phyloP scores from a whole-genome alignment of 257 asterid genomes.

The Solanum pennellii region DNA sequence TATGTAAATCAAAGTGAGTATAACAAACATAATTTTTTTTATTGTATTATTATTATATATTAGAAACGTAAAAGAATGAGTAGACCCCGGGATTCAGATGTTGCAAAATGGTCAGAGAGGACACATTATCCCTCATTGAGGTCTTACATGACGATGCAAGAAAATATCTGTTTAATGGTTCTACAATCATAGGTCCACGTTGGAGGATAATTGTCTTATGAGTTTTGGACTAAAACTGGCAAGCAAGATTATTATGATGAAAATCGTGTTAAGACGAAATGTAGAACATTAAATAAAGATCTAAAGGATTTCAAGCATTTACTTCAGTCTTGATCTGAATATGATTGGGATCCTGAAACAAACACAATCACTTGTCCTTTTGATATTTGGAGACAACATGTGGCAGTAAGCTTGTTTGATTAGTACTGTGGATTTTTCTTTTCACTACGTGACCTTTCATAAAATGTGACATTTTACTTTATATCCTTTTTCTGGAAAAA shows the following conservation, averaged over 20 bases:
- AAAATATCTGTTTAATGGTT: too few species aligned
- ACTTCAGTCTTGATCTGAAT: too few species aligned
- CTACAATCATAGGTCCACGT: too few species aligned
- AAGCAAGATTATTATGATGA: background rate
- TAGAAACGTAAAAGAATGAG: background rate
- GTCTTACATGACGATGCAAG: background rate
- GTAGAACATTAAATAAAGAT: too few species aligned
- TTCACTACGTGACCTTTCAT: too few species aligned
- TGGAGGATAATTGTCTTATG: background rate
- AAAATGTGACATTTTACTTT: too few species aligned
- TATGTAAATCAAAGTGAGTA: background rate
- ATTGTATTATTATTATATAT: too few species aligned
- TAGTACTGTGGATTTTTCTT: background rate
- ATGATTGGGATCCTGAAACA: background rate
- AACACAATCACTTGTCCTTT: background rate
- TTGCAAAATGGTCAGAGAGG: background rate
- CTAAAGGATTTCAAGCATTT: background rate
- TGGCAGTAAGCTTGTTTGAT: background rate
- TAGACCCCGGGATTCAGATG: background rate
- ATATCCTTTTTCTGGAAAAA: too few species aligned
- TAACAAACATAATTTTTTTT: too few species aligned
- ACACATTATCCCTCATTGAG: too few species aligned
- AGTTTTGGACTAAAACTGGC: too few species aligned
- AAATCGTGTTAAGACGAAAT: background rate
- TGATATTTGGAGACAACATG: background rate